Evolutionary conservation across 305 asterid genomes (phyloP).

Genomic region (Fraxinus baroniana): DNA sequence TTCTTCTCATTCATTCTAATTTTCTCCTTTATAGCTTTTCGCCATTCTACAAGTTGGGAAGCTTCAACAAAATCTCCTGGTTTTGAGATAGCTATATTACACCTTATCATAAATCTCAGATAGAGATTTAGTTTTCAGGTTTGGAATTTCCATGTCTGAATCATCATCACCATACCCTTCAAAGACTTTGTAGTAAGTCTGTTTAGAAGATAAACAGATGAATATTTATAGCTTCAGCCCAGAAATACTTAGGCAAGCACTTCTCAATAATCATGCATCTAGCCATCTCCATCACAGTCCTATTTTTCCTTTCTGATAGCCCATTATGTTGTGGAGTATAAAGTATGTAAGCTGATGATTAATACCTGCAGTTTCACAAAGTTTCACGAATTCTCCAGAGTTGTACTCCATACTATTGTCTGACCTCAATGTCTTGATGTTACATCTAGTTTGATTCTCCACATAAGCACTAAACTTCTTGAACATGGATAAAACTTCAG

Average conservation of each 20-base stretch:
- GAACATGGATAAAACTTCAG: neutral
- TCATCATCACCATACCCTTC: neutral
- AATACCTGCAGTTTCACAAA: neutral
- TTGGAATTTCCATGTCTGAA: neutral
- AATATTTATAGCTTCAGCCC: neutral
- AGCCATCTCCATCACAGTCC: neutral
- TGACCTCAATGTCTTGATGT: neutral
- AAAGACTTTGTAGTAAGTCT: neutral
- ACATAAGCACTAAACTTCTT: neutral
- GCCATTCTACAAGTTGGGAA: neutral
- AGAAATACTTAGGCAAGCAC: neutral
- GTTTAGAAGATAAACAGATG: neutral
- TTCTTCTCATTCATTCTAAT: neutral
- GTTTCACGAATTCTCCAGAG: neutral
- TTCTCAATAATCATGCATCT: neutral
- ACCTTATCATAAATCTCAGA: neutral
- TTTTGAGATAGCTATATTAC: neutral
- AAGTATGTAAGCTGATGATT: neutral
- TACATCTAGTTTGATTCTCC: neutral
- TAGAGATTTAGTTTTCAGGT: neutral
- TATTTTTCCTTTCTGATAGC: neutral
- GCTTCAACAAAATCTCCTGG: neutral
- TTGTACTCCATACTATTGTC: neutral
- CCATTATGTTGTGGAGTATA: neutral
- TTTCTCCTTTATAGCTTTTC: neutral